phyloP scores from a whole-genome alignment of 805 yeast species.

The Candida tibetensis region DNA sequence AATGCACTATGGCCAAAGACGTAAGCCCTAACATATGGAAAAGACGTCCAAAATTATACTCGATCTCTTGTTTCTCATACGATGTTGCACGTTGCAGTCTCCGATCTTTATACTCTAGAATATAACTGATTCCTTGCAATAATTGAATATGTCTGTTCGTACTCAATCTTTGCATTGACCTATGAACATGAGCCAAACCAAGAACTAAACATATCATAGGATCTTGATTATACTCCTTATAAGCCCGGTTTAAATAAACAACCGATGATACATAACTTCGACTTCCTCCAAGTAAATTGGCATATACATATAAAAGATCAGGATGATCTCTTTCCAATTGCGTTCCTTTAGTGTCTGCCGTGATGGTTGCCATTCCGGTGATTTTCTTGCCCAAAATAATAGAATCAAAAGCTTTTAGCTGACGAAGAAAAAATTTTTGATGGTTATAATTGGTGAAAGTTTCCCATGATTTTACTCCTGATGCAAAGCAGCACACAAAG shows the following conservation, averaged over 20 bases:
- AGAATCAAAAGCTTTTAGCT: constrained; percentile 84
- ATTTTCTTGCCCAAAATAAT: constrained; percentile 50
- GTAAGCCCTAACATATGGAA: constrained; percentile 82
- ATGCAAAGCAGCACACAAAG: constrained; percentile 63
- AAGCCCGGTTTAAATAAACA: constrained; percentile 71
- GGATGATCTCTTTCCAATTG: constrained; percentile 48
- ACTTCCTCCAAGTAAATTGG: constrained; percentile 75
- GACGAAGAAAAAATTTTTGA: constrained; percentile 87
- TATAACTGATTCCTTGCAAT: constrained; percentile 78
- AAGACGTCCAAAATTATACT: constrained; percentile 78
- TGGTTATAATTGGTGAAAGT: constrained; percentile 74
- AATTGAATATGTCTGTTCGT: constrained; percentile 83
- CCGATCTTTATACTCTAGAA: constrained; percentile 65
- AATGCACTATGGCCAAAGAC: constrained; percentile 69
- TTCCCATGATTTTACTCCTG: constrained; percentile 58
- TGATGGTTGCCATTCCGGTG: constrained; percentile 76
- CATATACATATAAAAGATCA: constrained; percentile 74
- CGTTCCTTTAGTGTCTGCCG: constrained; percentile 47
- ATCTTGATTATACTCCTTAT: constrained; percentile 63
- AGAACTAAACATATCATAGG: constrained; percentile 74
- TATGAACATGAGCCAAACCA: constrained; percentile 79
- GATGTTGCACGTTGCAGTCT: constrained; percentile 40
- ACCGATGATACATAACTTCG: constrained; percentile 80
- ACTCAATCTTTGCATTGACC: constrained; percentile 89
- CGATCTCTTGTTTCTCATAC: constrained; percentile 69